These are phyloP conservation scores for Lophium mytilinum DNA, from an alignment of 495 filamentous ascomycete species.

Conservation along the genomic window DNA sequence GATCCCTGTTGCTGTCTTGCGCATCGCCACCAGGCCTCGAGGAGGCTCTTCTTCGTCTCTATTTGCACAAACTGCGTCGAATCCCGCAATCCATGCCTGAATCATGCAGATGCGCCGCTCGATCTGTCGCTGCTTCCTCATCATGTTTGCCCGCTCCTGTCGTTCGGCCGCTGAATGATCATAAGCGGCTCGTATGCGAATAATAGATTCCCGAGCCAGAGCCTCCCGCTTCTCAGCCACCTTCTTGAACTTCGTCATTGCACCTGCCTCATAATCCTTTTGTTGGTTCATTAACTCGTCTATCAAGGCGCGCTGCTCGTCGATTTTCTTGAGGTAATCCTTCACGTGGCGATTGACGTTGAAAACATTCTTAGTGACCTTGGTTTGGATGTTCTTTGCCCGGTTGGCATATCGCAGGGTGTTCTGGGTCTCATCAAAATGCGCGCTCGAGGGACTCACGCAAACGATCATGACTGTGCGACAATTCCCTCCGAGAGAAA, in stretches of 20 bases:
- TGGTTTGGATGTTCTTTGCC: conserved; percentile 99
- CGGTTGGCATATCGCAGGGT: conserved; percentile 95
- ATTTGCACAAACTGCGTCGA: conserved; percentile 70
- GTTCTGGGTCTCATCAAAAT: conserved; percentile 98
- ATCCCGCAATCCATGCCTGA: conserved; percentile 85
- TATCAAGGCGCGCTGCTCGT: conserved; percentile 87
- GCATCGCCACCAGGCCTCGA: conserved; percentile 61
- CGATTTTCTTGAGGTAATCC: conserved; percentile 95
- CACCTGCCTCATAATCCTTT: conserved; percentile 77
- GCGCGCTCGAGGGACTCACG: conserved; percentile 89
- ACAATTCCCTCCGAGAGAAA: conserved; percentile 95
- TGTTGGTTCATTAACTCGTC: conserved; percentile 89
- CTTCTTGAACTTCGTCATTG: conserved; percentile 84
- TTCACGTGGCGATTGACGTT: conserved; percentile 99
- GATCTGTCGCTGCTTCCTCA: conserved; percentile 77
- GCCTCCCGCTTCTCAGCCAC: conserved; percentile 73
- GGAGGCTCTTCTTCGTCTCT: conserved; percentile 61
- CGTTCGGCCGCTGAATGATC: conserved; percentile 74
- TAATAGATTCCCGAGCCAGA: conserved; percentile 71
- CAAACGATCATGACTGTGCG: conserved; percentile 99
- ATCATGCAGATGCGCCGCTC: conserved; percentile 77
- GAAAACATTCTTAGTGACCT: conserved; percentile 95
- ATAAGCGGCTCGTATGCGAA: conserved; percentile 72
- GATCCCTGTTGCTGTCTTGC: conserved; percentile 81
- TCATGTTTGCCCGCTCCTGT: conserved; percentile 64